Evolutionary conservation across 1,284 basidiomycete genomes (phyloP).

Genomic region (Porodaedalea pini): DNA sequence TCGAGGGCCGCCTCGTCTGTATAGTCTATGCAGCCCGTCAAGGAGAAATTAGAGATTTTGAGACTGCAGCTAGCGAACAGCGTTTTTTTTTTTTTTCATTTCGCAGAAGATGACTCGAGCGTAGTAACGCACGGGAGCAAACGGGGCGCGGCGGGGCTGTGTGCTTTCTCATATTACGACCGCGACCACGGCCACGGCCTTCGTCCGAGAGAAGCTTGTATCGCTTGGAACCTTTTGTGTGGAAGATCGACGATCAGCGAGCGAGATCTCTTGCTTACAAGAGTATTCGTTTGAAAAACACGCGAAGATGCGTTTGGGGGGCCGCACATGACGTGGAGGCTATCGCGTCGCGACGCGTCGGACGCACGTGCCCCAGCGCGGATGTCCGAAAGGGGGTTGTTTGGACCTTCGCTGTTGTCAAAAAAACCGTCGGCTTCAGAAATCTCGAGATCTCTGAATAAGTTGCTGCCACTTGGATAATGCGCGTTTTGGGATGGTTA

Average conservation of each 20-base stretch:
- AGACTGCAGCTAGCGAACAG: neutral
- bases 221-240: neutral
- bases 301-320: neutral
- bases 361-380: too few relatives aligned
- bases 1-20: too few relatives aligned
- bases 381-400: neutral
- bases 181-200: neutral
- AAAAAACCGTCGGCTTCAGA: neutral
- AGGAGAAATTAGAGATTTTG: too few relatives aligned
- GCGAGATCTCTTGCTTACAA: neutral
- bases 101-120: too few relatives aligned
- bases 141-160: neutral
- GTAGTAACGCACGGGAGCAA: neutral
- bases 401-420: neutral
- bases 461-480: neutral
- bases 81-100: neutral
- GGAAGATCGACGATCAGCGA: neutral
- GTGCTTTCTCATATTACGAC: too few relatives aligned
- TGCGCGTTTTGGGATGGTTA: neutral
- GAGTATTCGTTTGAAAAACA: slow-evolving; percentile 2
- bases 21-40: too few relatives aligned
- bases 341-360: neutral
- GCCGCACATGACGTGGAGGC: neutral
- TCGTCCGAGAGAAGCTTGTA: neutral
- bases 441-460: neutral